phyloP scores from a whole-genome alignment of 2,329 filamentous ascomycete species.

The Pseudofabraea citricarpa region DNA sequence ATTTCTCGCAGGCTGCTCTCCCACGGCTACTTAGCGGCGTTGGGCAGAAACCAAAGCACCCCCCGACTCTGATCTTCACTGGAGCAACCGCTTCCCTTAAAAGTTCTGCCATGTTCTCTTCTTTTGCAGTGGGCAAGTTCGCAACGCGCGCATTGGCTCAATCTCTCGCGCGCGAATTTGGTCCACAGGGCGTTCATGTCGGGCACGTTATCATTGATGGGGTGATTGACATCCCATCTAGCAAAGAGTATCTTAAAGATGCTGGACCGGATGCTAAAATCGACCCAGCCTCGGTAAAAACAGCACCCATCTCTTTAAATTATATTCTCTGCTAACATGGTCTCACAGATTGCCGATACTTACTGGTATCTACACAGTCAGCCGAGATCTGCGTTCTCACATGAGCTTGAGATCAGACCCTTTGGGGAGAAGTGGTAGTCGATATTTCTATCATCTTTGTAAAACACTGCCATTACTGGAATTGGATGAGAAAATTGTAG shows the following conservation, averaged over 20 bases:
- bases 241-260: constrained; percentile 44
- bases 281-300: constrained; percentile 63
- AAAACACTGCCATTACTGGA: too few species aligned
- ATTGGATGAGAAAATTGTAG: too few species aligned
- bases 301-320: background rate
- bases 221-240: constrained; percentile 70
- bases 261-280: constrained; percentile 55
- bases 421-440: constrained; percentile 72
- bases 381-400: constrained; percentile 70
- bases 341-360: constrained; percentile 68
- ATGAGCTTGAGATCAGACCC: constrained; percentile 73
- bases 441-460: too few species aligned
- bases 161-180: constrained; percentile 76
- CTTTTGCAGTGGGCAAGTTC: constrained; percentile 75
- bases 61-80: constrained; percentile 76
- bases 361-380: constrained; percentile 83
- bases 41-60: constrained; percentile 43
- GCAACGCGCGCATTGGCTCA: constrained; percentile 70
- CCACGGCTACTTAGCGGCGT: constrained; percentile 60
- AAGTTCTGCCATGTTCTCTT: constrained; percentile 61
- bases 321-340: constrained; percentile 1
- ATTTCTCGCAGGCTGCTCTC: constrained; percentile 53
- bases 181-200: constrained; percentile 75
- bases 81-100: constrained; percentile 77
- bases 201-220: constrained; percentile 77